These are phyloP conservation scores for Leccinum sublutescens DNA, from an alignment of 768 basidiomycete genomes.

Conservation along the genomic window DNA sequence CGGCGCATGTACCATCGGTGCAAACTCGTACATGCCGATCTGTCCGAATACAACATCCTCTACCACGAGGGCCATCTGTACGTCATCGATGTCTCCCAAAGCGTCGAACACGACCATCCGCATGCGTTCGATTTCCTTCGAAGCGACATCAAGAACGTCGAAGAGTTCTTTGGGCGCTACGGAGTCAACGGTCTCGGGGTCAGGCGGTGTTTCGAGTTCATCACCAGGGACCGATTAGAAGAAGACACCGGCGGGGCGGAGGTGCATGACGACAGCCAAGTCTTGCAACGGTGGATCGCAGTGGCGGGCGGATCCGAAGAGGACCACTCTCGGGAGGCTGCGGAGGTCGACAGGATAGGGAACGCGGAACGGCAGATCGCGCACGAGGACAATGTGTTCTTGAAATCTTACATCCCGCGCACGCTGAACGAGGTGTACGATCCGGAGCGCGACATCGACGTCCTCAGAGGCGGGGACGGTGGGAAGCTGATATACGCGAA, in stretches of 20 bases:
- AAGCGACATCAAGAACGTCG: slow-evolving; percentile 86
- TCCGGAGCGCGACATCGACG: slow-evolving; percentile 88
- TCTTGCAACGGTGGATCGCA: slow-evolving; percentile 50
- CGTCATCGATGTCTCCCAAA: slow-evolving; percentile 98
- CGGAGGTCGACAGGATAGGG: slow-evolving; percentile 12
- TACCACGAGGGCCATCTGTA: slow-evolving; percentile 79
- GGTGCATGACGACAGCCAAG: slow-evolving; percentile 18
- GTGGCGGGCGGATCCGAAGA: slow-evolving; percentile 29
- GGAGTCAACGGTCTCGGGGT: slow-evolving; percentile 79
- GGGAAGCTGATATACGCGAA: slow-evolving; percentile 81
- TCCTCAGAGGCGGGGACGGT: slow-evolving; percentile 67
- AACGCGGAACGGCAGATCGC: slow-evolving; percentile 29
- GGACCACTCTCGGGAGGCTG: slow-evolving; percentile 11
- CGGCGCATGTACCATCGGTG: slow-evolving; percentile 87
- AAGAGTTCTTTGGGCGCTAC: slow-evolving; percentile 83
- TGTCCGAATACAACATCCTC: slow-evolving; percentile 97
- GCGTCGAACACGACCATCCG: slow-evolving; percentile 98
- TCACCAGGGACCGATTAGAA: slow-evolving; percentile 56
- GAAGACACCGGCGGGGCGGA: slow-evolving; percentile 30
- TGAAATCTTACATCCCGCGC: slow-evolving; percentile 90
- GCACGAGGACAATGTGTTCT: slow-evolving; percentile 87
- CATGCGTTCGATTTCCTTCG: slow-evolving; percentile 95
- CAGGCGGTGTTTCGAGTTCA: slow-evolving; percentile 83
- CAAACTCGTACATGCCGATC: slow-evolving; percentile 94
- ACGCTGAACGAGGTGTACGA: slow-evolving; percentile 91